Conservation (phyloP, 352 stramenopile genomes). For the Globisporangium megalacanthum region DNA sequence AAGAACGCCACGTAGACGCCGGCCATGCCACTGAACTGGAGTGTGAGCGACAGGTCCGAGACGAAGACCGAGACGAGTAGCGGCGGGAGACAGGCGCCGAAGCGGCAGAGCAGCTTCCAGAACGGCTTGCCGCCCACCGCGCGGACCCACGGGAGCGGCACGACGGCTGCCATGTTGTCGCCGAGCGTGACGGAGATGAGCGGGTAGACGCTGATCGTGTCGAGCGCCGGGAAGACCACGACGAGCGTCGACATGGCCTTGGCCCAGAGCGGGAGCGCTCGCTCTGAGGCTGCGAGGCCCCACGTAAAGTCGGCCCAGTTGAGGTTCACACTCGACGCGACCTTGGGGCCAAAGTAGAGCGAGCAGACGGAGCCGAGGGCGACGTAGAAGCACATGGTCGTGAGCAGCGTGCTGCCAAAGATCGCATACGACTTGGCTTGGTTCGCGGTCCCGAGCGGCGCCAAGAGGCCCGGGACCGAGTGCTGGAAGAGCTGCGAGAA, state of each 20-base stretch:
- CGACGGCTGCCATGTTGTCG: conserved; percentile 79
- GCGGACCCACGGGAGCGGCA: conserved; percentile 35
- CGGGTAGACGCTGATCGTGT: conserved; percentile 90
- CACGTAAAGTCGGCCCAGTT: conserved; percentile 89
- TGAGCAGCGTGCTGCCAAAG: conserved; percentile 77
- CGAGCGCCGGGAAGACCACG: conserved; percentile 85
- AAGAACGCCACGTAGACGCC: conserved; percentile 83
- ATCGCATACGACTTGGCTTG: conserved; percentile 55
- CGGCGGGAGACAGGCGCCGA: conserved; percentile 73
- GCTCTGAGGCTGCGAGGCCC: conserved; percentile 45
- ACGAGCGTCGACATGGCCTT: conserved; percentile 73
- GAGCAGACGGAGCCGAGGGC: conserved; percentile 65
- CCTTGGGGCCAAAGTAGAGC: conserved; percentile 80
- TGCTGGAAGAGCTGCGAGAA: conserved; percentile 92
- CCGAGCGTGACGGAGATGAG: conserved; percentile 90
- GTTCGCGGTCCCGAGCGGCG: conserved; percentile 55
- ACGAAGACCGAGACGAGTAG: conserved; percentile 77
- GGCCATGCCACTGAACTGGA: conserved; percentile 79
- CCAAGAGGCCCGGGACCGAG: conserved; percentile 82
- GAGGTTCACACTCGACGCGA: conserved; percentile 86
- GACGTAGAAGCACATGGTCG: conserved; percentile 85
- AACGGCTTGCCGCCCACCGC: conserved; percentile 26
- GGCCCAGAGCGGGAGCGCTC: conserved; percentile 49
- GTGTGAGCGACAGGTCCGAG: conserved; percentile 79
- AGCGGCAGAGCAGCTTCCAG: conserved; percentile 74